These are phyloP conservation scores for Trifolium fragiferum DNA, from an alignment of 306 rosid species.

Conservation along the genomic window DNA sequence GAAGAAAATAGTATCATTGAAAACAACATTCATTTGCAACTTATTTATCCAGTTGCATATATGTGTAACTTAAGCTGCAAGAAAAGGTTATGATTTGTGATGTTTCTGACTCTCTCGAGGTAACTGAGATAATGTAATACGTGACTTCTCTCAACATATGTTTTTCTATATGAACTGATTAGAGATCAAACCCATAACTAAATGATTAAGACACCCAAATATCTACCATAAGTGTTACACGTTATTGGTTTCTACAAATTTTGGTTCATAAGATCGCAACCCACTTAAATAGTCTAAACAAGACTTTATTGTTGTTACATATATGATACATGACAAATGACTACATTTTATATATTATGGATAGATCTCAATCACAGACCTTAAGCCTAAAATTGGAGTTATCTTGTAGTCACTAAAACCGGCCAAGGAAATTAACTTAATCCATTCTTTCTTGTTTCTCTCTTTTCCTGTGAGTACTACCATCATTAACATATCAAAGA, in stretches of 20 bases:
- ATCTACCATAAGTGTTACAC: no score
- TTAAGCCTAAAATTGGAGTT: not conserved
- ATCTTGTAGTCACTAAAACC: not conserved
- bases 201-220: no score
- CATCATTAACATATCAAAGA: constrained; percentile 10
- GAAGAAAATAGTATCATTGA: constrained; percentile 48
- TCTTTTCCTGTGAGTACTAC: not conserved
- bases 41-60: not conserved
- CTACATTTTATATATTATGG: not conserved
- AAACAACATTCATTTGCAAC: constrained; percentile 24
- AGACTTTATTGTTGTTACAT: no score
- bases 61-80: constrained; percentile 35
- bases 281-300: no score
- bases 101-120: not conserved
- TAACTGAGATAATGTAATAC: no score
- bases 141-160: no score
- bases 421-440: not conserved
- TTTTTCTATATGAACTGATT: no score
- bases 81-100: constrained; percentile 10
- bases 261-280: no score
- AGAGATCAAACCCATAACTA: no score
- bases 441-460: not conserved
- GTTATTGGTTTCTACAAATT: no score
- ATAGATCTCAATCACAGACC: not conserved
- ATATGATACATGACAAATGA: no score